phyloP scores from a whole-genome alignment of 129 eudicot species.

The Oenanthe sinensis region DNA sequence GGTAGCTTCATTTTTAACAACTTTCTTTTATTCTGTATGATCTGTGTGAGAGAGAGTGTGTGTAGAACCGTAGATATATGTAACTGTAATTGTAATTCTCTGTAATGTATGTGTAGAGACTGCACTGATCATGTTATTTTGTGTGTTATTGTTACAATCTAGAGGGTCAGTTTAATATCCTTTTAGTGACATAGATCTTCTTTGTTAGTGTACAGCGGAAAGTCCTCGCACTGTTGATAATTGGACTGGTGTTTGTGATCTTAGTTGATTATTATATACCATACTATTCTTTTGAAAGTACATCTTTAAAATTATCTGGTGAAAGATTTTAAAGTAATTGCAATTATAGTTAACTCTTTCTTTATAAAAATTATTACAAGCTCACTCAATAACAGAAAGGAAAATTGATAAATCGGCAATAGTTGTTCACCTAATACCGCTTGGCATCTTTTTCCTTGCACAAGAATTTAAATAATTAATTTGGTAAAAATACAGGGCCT shows the following conservation, averaged over 20 bases:
- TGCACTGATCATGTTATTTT: not conserved
- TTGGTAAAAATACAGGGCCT: not conserved
- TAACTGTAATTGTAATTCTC: not conserved
- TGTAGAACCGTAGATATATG: no score
- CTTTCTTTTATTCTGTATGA: not conserved
- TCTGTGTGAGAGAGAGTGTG: no score
- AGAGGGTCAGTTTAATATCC: not conserved
- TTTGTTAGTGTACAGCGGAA: not conserved
- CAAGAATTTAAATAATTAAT: no score
- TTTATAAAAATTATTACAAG: no score
- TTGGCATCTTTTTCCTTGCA: no score
- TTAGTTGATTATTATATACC: no score
- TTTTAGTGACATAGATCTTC: not conserved
- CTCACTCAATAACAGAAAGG: no score
- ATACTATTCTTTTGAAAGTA: not conserved
- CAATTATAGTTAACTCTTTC: not conserved
- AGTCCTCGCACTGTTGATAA: not conserved
- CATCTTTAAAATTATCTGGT: not conserved
- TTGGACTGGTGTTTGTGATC: not conserved
- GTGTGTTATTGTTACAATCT: not conserved
- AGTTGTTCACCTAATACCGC: no score
- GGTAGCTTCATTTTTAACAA: slow-evolving; percentile 17
- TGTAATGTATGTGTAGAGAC: not conserved
- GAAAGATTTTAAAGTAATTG: not conserved
- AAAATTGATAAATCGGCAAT: no score